Evolutionary conservation across 345 rosid species (phyloP), one percentile per base, ranked within the genome.

Genomic region (Pistacia atlantica): DNA sequence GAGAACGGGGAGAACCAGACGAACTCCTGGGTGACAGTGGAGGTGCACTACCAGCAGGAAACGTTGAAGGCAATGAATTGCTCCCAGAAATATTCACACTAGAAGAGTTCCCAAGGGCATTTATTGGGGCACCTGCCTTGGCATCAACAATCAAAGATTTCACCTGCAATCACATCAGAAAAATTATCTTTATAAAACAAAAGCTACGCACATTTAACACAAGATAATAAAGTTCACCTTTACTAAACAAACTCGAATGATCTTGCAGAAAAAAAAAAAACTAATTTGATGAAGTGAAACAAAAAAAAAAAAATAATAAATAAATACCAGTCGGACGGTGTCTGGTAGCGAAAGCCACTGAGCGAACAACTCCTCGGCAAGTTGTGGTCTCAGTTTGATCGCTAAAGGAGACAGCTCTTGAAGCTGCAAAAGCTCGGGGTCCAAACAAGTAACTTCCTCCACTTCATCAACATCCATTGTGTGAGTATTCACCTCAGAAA

Each of bases 321-420:
- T n/a, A n/a, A n/a, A n/a, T n/a, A 92, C 97, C 97, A 86, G 82
- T 31, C 82, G 87, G 48, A 46, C 67, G 65, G 95, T 88, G 18
- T 89, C 91, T 3, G 95, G 94, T 5, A 90, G 91, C 14, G 98
- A 91, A 79, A 93, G 95, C 97, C 98, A 95, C 82, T 84, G 93
- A 38, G 90, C 87, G 86, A 90, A 93, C 80, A 93, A 80, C 58
- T 79, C 81, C 62, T 92, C 91, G 22, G 89, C 90, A 49, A 89
- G 79, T 63, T 85, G 85, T 75, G 87, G 83, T 60, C 80, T 84
- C 10, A 86, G 61, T 81, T 88, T 90, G 37, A 90, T 85, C 64
- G 84, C 85, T 49, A 74, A 71, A 9, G 93, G 87, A 80, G 97
- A 89, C 18, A 88, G 81, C 74, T 89, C 93, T 2, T 88, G 91